Evolutionary conservation across 1,139 yeast species (phyloP), one percentile per base, ranked within the genome.

Genomic region (Suhomyces maxii): DNA sequence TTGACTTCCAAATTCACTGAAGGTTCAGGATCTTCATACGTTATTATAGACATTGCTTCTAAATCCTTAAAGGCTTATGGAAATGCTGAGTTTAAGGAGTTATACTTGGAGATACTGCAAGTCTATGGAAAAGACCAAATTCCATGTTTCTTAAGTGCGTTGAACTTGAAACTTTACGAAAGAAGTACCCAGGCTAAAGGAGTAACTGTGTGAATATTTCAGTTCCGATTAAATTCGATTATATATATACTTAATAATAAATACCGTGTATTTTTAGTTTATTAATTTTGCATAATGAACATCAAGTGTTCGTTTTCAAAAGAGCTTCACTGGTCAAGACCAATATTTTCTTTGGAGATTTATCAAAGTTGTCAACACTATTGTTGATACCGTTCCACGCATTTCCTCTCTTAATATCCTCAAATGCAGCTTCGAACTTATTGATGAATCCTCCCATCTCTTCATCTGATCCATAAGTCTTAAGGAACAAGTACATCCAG

Each of bases 81-180:
- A 3, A 61, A 65, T 44, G 64, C 67, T 41, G 80, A 73, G 39
- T 76, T 80, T 56, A 71, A 78, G 50, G 55, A 61, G 12, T 63
- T 77, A 46, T 83, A 84, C 65, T 82, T 80, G 48, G 78, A 80
- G 35, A 68, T 88, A 45, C 76, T 86, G 25, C 67, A 76, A 13
- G 77, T 79, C 49, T 89, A 95, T 90, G 80, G 87, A 3, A 75
- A 75, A 41, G 79, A 79, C 37, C 90, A 88, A 55, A 80, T 89
- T 25, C 89, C 95, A 0, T 86, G 95, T 55, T 86, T 89, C 57
- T 68, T 90, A 47, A 84, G 95, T 47, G 90, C 95, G 0, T 69
- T 89, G 51, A 87, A 83, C 44, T 68, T 89, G 47, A 84, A 80
- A 55, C 65, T 88, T 26, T 49, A 49, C 12, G 51, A 49, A 11